Percentiles rank a stretch among this genome's conserved stretches.
phyloP scores from a whole-genome alignment of 805 yeast genomes.

The Metschnikowia matae region DNA sequence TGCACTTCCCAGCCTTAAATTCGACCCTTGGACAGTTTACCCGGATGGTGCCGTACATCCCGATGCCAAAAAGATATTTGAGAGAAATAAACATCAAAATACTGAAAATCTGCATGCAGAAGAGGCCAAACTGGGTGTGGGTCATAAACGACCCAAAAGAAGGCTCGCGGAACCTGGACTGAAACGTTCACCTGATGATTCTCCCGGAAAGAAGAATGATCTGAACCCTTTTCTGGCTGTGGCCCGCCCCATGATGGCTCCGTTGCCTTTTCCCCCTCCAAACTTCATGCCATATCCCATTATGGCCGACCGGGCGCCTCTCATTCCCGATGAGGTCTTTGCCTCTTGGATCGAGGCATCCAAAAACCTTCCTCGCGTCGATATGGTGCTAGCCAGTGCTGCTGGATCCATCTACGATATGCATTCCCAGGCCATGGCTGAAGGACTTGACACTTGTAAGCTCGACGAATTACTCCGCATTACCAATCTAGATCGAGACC shows the following conservation, averaged over 20 bases:
- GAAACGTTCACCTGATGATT: background rate
- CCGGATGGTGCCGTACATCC: constrained; percentile 1
- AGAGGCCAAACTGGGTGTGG: background rate
- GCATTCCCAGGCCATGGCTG: constrained; percentile 29
- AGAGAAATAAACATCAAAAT: background rate
- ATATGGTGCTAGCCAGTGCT: constrained; percentile 45
- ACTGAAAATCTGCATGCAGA: background rate
- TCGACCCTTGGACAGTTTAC: constrained; percentile 9
- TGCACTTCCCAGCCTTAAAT: constrained; percentile 33
- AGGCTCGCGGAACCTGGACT: background rate
- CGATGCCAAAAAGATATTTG: background rate
- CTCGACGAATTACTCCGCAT: constrained; percentile 14
- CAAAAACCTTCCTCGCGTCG: constrained; percentile 34
- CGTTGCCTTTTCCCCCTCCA: constrained; percentile 44
- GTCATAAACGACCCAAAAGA: background rate
- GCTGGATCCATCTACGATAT: constrained; percentile 42
- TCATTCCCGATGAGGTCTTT: constrained; percentile 36
- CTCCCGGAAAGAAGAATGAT: background rate
- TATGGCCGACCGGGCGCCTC: constrained; percentile 30
- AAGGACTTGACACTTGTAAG: constrained; percentile 26
- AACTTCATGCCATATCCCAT: constrained; percentile 44
- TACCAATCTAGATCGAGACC: constrained; percentile 3
- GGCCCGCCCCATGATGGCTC: constrained; percentile 25
- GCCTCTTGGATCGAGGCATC: constrained; percentile 33
- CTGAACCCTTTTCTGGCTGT: background rate